Evolutionary conservation across 495 filamentous ascomycete genomes (phyloP).

Genomic region (Acidiella bohemica): DNA sequence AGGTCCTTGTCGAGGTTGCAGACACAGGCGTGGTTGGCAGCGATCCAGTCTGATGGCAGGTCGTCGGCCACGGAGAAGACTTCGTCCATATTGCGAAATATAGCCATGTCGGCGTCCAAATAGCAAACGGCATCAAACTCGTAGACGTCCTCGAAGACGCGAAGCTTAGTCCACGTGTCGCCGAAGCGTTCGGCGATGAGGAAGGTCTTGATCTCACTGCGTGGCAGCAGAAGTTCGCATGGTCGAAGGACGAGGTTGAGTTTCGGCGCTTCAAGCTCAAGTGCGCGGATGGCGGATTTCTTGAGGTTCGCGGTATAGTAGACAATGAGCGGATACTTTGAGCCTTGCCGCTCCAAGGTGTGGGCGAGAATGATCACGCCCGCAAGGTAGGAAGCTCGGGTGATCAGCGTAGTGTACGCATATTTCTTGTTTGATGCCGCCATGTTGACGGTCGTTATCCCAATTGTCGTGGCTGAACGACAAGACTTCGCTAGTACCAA

Average conservation of each 20-base stretch:
- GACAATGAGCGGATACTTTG: constrained; percentile 36
- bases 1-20: constrained; percentile 37
- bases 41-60: constrained; percentile 28
- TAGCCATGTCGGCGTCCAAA: constrained; percentile 41
- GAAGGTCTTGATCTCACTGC: constrained; percentile 12
- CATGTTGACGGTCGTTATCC: too few species aligned
- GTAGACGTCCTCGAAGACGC: constrained; percentile 35
- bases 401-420: constrained; percentile 37
- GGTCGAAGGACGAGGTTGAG: constrained; percentile 27
- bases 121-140: constrained; percentile 32
- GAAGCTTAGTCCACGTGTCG: constrained; percentile 45
- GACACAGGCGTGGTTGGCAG: constrained; percentile 39
- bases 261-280: constrained; percentile 27
- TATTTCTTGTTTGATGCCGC: constrained; percentile 8
- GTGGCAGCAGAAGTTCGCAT: constrained; percentile 28
- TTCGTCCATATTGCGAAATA: constrained; percentile 34
- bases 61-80: constrained; percentile 27
- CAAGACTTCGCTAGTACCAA: too few species aligned
- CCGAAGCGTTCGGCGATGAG: constrained; percentile 35
- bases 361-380: constrained; percentile 38
- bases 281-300: constrained; percentile 20
- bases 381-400: constrained; percentile 36
- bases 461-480: too few species aligned
- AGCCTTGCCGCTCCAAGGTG: constrained; percentile 32
- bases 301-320: constrained; percentile 33